A percentile compares a stretch with the other conserved stretches of the same genome.
These are phyloP conservation scores for Torulaspora quercuum DNA, from an alignment of 805 yeast species.

Conservation along the genomic window DNA sequence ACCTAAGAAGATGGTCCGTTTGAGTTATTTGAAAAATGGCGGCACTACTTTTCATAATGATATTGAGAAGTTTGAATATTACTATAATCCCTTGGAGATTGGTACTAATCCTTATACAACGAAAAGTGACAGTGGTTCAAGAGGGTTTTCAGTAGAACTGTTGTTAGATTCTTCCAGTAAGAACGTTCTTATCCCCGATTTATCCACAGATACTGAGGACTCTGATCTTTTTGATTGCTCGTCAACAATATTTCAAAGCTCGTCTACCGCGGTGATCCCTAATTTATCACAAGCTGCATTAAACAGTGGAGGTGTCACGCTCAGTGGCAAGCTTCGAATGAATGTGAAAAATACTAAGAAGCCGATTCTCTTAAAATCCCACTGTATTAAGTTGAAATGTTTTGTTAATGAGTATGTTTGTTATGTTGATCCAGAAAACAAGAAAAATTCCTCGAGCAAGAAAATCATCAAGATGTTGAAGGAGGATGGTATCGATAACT, in stretches of 20 bases:
- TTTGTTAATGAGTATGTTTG: constrained; percentile 21
- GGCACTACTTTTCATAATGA: constrained; percentile 26
- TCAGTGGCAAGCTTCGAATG: constrained; percentile 13
- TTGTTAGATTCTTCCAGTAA: constrained; percentile 13
- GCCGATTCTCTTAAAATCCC: constrained; percentile 14
- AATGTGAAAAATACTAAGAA: constrained; percentile 6
- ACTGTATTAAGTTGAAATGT: constrained; percentile 20
- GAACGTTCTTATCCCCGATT: constrained; percentile 18
- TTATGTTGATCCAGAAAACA: constrained; percentile 10
- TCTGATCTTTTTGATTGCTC: constrained; percentile 6
- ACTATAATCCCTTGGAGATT: constrained; percentile 18
- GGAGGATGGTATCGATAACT: constrained; percentile 6
- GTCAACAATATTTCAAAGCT: constrained; percentile 10
- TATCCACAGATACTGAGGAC: constrained; percentile 12
- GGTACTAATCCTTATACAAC: constrained; percentile 19
- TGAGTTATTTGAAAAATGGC: constrained; percentile 18
- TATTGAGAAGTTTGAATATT: constrained; percentile 17
- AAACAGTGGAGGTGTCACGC: constrained; percentile 11
- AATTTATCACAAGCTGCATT: constrained; percentile 1
- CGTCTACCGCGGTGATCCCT: constrained; percentile 14
- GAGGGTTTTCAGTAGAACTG: constrained; percentile 19
- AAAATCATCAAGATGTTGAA: constrained; percentile 9
- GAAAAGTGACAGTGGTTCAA: constrained; percentile 9
- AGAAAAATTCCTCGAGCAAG: constrained; percentile 5
- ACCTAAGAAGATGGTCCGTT: constrained; percentile 15